phyloP scores from a whole-genome alignment of 345 rosid species.

The Chamaenerion angustifolium region DNA sequence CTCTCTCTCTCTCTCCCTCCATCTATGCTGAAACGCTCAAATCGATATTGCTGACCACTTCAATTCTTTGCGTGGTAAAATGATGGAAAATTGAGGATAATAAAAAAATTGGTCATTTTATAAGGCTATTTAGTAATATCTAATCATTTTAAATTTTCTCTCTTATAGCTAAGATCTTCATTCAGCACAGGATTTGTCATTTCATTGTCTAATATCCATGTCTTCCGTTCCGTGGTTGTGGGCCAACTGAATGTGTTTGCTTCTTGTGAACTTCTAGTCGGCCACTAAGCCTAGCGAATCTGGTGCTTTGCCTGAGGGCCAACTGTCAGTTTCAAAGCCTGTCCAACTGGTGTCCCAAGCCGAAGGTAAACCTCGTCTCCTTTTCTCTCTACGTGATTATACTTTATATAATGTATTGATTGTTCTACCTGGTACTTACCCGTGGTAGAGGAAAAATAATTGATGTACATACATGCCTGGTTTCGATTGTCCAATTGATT shows the following conservation, averaged over 20 bases:
- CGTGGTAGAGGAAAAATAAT: too few species aligned
- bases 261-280: conserved; percentile 20
- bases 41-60: too few species aligned
- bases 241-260: neutral
- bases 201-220: too few species aligned
- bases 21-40: too few species aligned
- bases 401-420: neutral
- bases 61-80: too few species aligned
- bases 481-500: too few species aligned
- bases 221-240: too few species aligned
- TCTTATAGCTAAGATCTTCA: neutral
- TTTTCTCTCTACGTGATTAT: neutral
- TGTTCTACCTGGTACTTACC: neutral
- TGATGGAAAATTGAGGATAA: too few species aligned
- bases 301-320: conserved; percentile 24
- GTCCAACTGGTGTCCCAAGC: conserved; percentile 22
- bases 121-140: too few species aligned
- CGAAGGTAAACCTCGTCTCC: conserved; percentile 20
- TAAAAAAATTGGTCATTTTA: too few species aligned
- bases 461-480: too few species aligned
- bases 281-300: conserved; percentile 46
- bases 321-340: conserved; percentile 11
- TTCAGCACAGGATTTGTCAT: neutral
- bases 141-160: too few species aligned
- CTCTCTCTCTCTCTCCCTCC: neutral